phyloP scores from a whole-genome alignment of 345 rosid species.

The Melastoma malabathricum region DNA sequence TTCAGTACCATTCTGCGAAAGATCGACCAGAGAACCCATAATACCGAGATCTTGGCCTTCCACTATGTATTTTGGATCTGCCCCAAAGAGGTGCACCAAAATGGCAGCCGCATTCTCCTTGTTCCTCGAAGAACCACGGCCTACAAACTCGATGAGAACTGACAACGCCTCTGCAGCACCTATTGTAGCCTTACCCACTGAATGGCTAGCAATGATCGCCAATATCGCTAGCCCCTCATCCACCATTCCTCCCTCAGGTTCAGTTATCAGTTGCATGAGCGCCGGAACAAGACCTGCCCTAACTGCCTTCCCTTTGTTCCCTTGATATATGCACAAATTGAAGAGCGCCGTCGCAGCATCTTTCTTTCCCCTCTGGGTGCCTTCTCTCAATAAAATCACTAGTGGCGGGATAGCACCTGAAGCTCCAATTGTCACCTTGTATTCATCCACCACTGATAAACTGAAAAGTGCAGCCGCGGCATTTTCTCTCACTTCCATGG shows the following conservation, averaged over 20 bases:
- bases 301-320: conserved; percentile 89
- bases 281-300: conserved; percentile 53
- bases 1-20: conserved; percentile 77
- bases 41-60: conserved; percentile 67
- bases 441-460: conserved; percentile 76
- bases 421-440: conserved; percentile 73
- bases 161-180: conserved; percentile 33
- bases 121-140: conserved; percentile 26
- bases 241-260: conserved; percentile 33
- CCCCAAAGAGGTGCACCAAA: conserved; percentile 57
- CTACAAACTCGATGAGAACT: conserved; percentile 22
- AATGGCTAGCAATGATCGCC: conserved; percentile 28
- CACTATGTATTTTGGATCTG: conserved; percentile 48
- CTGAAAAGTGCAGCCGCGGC: conserved; percentile 95
- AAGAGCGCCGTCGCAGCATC: conserved; percentile 93
- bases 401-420: conserved; percentile 81
- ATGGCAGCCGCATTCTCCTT: conserved; percentile 33
- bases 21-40: conserved; percentile 47
- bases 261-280: conserved; percentile 22
- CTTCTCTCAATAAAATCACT: conserved; percentile 64
- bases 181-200: conserved; percentile 30
- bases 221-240: conserved; percentile 36
- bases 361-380: conserved; percentile 86
- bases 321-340: conserved; percentile 82
- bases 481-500: conserved; percentile 89